Evolutionary conservation across 2,329 filamentous ascomycete genomes (phyloP).

Genomic region (Macroventuria anomochaeta): DNA sequence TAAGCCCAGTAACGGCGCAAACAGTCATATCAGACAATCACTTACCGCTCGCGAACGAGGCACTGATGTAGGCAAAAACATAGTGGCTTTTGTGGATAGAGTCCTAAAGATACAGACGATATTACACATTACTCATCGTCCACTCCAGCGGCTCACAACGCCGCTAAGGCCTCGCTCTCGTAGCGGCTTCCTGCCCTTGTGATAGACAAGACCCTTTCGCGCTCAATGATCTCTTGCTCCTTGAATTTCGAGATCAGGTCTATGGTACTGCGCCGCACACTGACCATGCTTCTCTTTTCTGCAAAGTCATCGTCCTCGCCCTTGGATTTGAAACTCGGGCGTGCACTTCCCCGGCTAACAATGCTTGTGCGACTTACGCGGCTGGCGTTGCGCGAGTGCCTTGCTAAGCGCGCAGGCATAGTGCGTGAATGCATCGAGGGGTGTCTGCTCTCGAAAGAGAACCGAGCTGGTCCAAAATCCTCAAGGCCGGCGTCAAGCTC

Average conservation of each 20-base stretch:
- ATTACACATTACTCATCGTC: neutral
- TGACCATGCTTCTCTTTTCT: conserved; percentile 40
- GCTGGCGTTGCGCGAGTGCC: conserved; percentile 33
- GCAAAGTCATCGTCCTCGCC: conserved; percentile 22
- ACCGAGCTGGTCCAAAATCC: conserved; percentile 26
- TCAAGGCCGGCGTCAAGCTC: conserved; percentile 22
- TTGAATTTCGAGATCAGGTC: conserved; percentile 49
- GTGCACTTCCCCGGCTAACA: conserved; percentile 24
- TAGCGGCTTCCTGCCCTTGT: conserved; percentile 22
- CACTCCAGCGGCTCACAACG: neutral
- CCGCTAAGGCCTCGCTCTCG: neutral
- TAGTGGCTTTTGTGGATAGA: neutral
- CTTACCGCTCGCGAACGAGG: too few relatives aligned
- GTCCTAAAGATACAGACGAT: neutral
- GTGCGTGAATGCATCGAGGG: conserved; percentile 23
- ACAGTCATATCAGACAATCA: too few relatives aligned
- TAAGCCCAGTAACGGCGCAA: too few relatives aligned
- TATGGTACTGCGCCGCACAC: conserved; percentile 50
- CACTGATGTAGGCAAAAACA: neutral
- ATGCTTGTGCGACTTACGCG: conserved; percentile 30
- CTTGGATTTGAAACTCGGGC: conserved; percentile 21
- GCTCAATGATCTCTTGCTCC: conserved; percentile 46
- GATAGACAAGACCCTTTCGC: conserved; percentile 36
- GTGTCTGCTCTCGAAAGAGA: conserved; percentile 29
- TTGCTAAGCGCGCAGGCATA: conserved; percentile 17